Base-by-base conservation (phyloP, 352 stramenopile genomes). In the Globisporangium megalacanthum region DNA sequence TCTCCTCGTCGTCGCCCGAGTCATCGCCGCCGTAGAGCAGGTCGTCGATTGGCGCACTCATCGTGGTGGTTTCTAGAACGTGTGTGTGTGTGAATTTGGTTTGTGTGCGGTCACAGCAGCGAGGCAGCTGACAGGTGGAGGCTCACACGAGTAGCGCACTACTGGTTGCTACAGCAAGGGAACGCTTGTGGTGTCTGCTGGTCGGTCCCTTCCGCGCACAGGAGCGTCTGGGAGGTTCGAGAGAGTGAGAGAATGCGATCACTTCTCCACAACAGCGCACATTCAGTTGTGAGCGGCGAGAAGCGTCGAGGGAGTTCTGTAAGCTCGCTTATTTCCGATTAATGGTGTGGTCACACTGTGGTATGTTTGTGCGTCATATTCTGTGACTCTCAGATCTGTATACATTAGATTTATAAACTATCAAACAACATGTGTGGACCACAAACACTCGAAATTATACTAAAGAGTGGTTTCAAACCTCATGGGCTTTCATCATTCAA, bases 1-100 rank as follows among this genome's bases (percentile, higher is more conserved):
- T 77, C 4, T 88, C 75, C 31, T 86, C 79, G 42, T 92, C 83
- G 52, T 92, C 83, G 46, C 83, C 83, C 31, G 83, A 90, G 68
- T 94, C 84, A 44, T 92, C 82, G 56, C 77, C 82, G 48, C 79
- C 82, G 63, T 83, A 94, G 50, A 94, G 69, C 55, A 94, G 62
- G 60, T 92, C 78, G 58, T 94, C 85, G 47, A 94, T 90, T 35
- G 80, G 85, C 41, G 85, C 85, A 60, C 85, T 94, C 83, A 94
- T 94, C 29, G 19, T 66, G 29, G 36, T 56, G 37, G 35, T 49
- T 64, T 14, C 42, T 49, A 19, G 33, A 35, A 25, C 39, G 15
- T 15, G 49, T 31, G 49, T 36, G 22, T 19, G 2, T 6, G 50
- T 33, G 9, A 19, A 10, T 35, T 17, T 49, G 45, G 35, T 37